These are phyloP conservation scores for Suhomyces anneliseae DNA, from an alignment of 1,139 yeast genomes.

Conservation along the genomic window DNA sequence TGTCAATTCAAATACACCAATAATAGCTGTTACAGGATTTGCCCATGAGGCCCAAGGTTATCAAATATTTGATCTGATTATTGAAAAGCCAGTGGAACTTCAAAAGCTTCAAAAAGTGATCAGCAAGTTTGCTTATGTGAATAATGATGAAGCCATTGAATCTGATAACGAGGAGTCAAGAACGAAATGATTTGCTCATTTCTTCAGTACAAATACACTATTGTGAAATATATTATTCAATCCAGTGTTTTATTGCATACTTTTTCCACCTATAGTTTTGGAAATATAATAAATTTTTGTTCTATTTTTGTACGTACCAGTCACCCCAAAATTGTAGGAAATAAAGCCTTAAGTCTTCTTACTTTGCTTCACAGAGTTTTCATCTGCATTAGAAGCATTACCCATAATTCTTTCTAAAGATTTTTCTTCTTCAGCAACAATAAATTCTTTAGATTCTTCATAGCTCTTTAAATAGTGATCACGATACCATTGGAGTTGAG, in stretches of 20 bases:
- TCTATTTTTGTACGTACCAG: too few relatives aligned
- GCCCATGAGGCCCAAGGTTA: slow-evolving; percentile 62
- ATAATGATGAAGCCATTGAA: slow-evolving; percentile 32
- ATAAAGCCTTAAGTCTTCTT: not conserved
- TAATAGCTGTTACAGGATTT: slow-evolving; percentile 74
- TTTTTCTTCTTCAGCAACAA: slow-evolving; percentile 7
- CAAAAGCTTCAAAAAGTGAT: slow-evolving; percentile 25
- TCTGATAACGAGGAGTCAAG: slow-evolving; percentile 13
- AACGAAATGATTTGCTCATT: not conserved
- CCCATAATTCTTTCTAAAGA: not conserved
- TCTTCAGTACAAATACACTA: too few relatives aligned
- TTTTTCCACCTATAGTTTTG: not conserved
- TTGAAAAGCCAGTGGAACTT: slow-evolving; percentile 71
- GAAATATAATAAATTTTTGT: not conserved
- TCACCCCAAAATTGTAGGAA: not conserved
- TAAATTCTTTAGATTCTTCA: slow-evolving; percentile 21
- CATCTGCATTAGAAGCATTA: not conserved
- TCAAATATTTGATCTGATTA: slow-evolving; percentile 65
- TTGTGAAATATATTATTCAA: too few relatives aligned
- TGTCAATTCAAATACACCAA: slow-evolving; percentile 72
- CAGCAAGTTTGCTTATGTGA: slow-evolving; percentile 16
- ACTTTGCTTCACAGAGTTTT: not conserved
- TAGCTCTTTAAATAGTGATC: slow-evolving; percentile 55
- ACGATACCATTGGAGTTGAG: slow-evolving; percentile 75
- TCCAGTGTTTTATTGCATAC: not conserved